Conservation (phyloP, 352 stramenopile genomes). For the Phytopythium oedochilum region DNA sequence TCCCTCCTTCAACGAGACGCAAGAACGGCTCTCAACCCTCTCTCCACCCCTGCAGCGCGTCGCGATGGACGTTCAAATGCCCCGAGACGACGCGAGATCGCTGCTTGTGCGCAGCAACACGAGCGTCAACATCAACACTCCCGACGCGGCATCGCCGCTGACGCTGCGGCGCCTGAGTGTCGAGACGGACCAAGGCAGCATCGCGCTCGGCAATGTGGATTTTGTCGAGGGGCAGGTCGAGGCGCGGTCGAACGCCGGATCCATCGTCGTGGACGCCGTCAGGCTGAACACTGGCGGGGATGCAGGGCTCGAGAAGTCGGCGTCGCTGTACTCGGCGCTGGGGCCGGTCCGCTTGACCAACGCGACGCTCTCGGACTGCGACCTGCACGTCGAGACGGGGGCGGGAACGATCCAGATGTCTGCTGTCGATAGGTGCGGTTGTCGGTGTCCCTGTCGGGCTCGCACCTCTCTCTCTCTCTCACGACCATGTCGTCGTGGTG, state of each 20-base stretch:
- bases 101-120: conserved; percentile 42
- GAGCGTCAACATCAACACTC: conserved; percentile 42
- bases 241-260: conserved; percentile 38
- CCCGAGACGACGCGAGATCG: conserved; percentile 14
- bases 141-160: conserved; percentile 13
- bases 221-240: conserved; percentile 27
- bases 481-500: background rate
- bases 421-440: conserved; percentile 32
- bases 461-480: too few relatives aligned
- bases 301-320: conserved; percentile 19
- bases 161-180: conserved; percentile 27
- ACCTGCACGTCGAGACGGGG: conserved; percentile 41
- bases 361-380: conserved; percentile 44
- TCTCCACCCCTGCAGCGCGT: conserved; percentile 23
- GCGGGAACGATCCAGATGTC: conserved; percentile 39
- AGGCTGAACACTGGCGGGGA: conserved; percentile 30
- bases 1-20: background rate
- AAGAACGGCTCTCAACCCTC: background rate
- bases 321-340: conserved; percentile 36
- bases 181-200: conserved; percentile 38
- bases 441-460: too few relatives aligned
- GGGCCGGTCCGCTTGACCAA: conserved; percentile 40
- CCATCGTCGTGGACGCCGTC: conserved; percentile 41
- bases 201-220: conserved; percentile 35
- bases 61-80: conserved; percentile 31